Percentiles rank a stretch among this genome's conserved stretches.
phyloP scores from a whole-genome alignment of 108 stramenopile species.

The Aurantiochytrium sp. region DNA sequence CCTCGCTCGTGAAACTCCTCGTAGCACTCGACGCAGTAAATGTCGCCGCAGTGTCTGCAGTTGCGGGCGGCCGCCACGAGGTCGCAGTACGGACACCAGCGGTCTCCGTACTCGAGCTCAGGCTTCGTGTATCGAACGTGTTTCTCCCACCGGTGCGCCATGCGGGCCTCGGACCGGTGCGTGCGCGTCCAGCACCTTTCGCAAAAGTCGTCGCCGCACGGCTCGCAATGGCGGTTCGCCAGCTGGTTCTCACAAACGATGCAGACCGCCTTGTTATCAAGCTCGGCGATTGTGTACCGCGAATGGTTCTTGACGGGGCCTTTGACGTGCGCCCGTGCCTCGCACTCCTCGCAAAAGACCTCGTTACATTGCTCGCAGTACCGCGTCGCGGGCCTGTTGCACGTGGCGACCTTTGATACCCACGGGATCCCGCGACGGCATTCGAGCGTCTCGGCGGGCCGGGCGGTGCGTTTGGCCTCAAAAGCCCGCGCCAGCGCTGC shows the following conservation, averaged over 20 bases:
- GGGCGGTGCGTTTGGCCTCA: neutral
- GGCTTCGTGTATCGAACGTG: neutral
- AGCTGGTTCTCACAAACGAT: slow-evolving; percentile 7
- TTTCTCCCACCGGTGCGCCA: neutral
- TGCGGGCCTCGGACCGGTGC: neutral
- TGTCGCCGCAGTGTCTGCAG: neutral
- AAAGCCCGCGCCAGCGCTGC: neutral
- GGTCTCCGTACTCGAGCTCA: slow-evolving; percentile 3
- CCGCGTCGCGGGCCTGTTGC: neutral
- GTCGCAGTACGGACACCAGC: neutral
- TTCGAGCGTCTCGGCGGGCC: neutral
- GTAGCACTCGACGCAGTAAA: neutral
- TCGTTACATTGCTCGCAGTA: neutral
- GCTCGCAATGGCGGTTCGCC: neutral
- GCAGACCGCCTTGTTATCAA: neutral
- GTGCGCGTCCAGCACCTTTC: neutral
- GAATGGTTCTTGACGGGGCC: neutral
- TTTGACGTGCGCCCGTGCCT: neutral
- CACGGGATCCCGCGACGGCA: neutral
- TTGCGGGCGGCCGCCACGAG: neutral
- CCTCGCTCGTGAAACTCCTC: neutral
- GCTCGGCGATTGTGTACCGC: neutral
- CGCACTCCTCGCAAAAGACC: neutral
- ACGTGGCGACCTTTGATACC: neutral
- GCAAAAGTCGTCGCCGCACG: neutral